A percentile compares a stretch with the other conserved stretches of the same genome.
phyloP scores from a whole-genome alignment of 192 early-diverging fungal species.

The Linnemannia zychae region DNA sequence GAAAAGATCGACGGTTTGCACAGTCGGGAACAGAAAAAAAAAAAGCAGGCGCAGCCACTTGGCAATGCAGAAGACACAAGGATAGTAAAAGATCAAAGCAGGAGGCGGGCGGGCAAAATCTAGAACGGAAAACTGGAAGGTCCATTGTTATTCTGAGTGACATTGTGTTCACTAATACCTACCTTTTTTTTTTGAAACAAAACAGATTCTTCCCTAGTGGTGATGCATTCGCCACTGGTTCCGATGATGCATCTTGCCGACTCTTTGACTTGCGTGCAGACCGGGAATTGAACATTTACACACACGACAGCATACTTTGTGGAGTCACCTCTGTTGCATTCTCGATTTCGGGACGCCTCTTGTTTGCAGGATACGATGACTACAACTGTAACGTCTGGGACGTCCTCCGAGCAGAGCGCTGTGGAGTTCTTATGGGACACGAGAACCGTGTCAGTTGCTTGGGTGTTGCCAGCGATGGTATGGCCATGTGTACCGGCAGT shows the following conservation, averaged over 20 bases:
- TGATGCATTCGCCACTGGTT: conserved; percentile 97
- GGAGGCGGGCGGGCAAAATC: background rate
- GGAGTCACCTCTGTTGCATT: conserved; percentile 99
- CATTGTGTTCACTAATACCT: background rate
- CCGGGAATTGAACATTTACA: conserved; percentile 97
- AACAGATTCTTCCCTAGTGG: conserved; percentile 97
- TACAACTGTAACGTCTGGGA: conserved; percentile 99
- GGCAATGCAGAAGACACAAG: background rate
- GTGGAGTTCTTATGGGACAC: conserved; percentile 93
- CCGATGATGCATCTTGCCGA: conserved; percentile 99
- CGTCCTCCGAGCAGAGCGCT: conserved; percentile 94
- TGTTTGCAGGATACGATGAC: conserved; percentile 99
- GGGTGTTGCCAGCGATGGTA: conserved; percentile 96
- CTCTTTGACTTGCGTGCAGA: conserved; percentile 98
- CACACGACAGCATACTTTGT: conserved; percentile 98
- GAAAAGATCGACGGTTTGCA: background rate
- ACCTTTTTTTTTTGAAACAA: background rate
- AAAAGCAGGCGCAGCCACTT: background rate
- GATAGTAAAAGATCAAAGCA: background rate
- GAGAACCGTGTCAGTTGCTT: conserved; percentile 98
- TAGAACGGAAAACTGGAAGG: background rate
- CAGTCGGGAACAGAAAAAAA: too few species aligned
- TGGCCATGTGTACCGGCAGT: conserved; percentile 98
- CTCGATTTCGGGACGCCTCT: conserved; percentile 93
- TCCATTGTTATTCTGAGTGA: too few species aligned